phyloP scores from a whole-genome alignment of 768 basidiomycete genomes.

The Tulasnella calospora region DNA sequence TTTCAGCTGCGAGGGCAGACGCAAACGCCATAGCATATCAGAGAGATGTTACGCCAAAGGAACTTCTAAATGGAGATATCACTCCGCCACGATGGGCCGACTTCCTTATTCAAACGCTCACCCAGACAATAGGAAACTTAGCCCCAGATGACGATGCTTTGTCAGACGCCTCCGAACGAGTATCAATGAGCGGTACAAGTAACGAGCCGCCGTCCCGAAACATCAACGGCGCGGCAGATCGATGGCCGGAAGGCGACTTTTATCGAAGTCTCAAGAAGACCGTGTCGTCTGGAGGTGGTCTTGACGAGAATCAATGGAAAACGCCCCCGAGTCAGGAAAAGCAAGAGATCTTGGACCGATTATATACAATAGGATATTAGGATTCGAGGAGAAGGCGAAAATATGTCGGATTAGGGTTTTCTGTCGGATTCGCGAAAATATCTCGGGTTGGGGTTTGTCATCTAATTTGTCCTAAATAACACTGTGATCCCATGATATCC shows the following conservation, averaged over 20 bases:
- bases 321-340: too few species aligned
- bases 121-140: constrained; percentile 54
- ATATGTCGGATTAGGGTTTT: neutral
- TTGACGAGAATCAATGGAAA: too few species aligned
- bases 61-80: constrained; percentile 73
- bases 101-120: constrained; percentile 67
- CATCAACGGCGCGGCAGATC: too few species aligned
- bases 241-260: too few species aligned
- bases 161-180: too few species aligned
- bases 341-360: neutral
- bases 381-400: neutral
- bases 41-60: constrained; percentile 65
- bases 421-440: neutral
- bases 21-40: constrained; percentile 80
- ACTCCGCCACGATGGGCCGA: constrained; percentile 74
- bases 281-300: too few species aligned
- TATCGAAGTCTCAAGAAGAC: too few species aligned
- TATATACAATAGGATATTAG: neutral
- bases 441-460: neutral
- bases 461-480: too few species aligned
- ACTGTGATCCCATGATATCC: too few species aligned
- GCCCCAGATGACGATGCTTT: neutral
- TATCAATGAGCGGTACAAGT: too few species aligned
- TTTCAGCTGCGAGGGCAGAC: constrained; percentile 76
- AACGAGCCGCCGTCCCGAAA: too few species aligned